Evolutionary conservation across 768 basidiomycete genomes (phyloP).

Genomic region (Kondoa subrosea): DNA sequence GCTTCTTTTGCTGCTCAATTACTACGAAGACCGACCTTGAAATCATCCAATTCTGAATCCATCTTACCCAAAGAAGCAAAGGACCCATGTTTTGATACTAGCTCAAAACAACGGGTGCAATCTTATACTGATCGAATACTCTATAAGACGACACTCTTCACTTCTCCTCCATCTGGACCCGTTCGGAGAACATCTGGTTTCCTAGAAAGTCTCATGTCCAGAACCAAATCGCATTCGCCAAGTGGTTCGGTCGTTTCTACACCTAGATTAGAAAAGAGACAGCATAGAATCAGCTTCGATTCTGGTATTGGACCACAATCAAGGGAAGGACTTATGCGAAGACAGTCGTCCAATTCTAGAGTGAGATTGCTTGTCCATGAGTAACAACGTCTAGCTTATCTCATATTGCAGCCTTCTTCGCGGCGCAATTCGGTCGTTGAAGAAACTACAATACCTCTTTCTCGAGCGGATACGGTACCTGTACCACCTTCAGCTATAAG

Average conservation of each 20-base stretch:
- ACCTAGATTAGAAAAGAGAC: not conserved
- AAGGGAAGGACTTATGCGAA: not conserved
- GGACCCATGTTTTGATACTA: conserved; percentile 23
- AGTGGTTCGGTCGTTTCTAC: not conserved
- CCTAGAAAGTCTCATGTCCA: not conserved
- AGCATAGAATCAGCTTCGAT: not conserved
- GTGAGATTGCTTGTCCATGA: too few relatives aligned
- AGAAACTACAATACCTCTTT: too few relatives aligned
- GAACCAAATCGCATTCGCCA: not conserved
- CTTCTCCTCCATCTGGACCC: too few relatives aligned
- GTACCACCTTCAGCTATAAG: too few relatives aligned
- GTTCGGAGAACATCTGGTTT: conserved; percentile 2
- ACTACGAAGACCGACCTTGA: conserved; percentile 1
- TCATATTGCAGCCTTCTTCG: too few relatives aligned
- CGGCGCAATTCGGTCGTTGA: not conserved
- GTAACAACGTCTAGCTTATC: too few relatives aligned
- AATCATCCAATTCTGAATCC: not conserved
- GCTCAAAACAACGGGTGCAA: conserved; percentile 28
- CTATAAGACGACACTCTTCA: conserved; percentile 22
- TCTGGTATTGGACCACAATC: not conserved
- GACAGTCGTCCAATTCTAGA: not conserved
- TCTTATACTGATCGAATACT: conserved; percentile 27
- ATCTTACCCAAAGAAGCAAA: not conserved
- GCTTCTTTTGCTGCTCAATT: too few relatives aligned
- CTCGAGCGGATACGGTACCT: too few relatives aligned